Evolutionary conservation across 257 asterid genomes (phyloP), one percentile per base, ranked within the genome.

Genomic region (Gynochthodes officinalis): DNA sequence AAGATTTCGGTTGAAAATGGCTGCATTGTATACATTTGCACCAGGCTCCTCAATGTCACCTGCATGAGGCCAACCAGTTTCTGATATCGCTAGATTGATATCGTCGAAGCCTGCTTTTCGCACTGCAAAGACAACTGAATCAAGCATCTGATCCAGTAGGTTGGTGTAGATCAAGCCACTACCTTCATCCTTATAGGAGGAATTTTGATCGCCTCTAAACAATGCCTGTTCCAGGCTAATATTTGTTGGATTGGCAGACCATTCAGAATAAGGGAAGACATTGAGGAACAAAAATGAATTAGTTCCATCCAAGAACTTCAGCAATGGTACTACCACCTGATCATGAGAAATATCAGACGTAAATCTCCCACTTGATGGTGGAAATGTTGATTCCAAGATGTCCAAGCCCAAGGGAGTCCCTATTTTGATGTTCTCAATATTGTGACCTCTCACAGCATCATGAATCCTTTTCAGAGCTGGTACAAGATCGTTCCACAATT

Each of bases 41-140:
- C 98, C 96, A 0, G 82, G 79, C 40, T 92, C 84, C 46, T 92
- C 98, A 7, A 86, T 68, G 70, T 92, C 98, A 0, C 98, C 96
- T 1, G 76, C 87, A 40, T 83, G 88, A 37, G 98, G 98, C 98
- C 98, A 92, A 0, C 98, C 98, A 0, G 96, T 89, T 61, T 88
- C 96, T 7, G 96, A 73, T 32, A 92, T 73, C 1, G 84, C 89
- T 0, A 90, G 23, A 77, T 21, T 53, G 11, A 87, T 49, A 16
- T 72, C 59, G 33, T 63, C 58, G 9, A 81, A 90, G 7, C 98
- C 96, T 4, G 84, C 54, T 40, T 83, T 87, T 59, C 62, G 50
- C 86, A 89, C 84, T 1, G 98, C 96, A 74, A 79, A 92, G 10
- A 75, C 7, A 10, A 87, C 80, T 0, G 96, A 75, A 60, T 92